Conservation (phyloP, 768 basidiomycete genomes). For the Pholiota microspora region DNA sequence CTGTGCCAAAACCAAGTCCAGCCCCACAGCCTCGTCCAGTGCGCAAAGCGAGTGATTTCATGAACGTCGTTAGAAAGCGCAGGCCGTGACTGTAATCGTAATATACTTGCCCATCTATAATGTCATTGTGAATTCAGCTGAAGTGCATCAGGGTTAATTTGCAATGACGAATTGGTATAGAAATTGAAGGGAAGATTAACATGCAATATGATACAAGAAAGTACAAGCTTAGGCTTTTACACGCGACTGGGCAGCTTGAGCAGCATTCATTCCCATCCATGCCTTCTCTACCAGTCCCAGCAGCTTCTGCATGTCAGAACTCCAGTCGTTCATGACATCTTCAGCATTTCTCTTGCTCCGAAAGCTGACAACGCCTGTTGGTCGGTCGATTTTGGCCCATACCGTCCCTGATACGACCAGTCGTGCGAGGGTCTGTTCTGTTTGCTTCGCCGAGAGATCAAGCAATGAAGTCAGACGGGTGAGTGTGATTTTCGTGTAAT, state of each 20-base stretch:
- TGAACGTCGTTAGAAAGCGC: too few species aligned
- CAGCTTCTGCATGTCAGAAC: constrained; percentile 91
- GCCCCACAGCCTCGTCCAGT: too few species aligned
- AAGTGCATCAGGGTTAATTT: neutral
- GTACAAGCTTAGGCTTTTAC: constrained; percentile 34
- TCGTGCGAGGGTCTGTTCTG: constrained; percentile 85
- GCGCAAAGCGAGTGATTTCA: neutral
- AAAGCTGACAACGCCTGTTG: constrained; percentile 87
- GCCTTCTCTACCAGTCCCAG: constrained; percentile 93
- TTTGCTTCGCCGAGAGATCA: constrained; percentile 76
- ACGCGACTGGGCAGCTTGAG: constrained; percentile 78
- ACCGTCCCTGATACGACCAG: constrained; percentile 91
- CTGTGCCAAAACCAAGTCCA: too few species aligned
- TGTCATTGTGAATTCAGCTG: neutral
- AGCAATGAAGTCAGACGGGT: constrained; percentile 81
- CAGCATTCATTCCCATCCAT: constrained; percentile 97
- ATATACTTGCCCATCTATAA: neutral
- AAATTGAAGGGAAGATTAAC: constrained; percentile 8
- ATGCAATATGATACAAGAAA: constrained; percentile 19
- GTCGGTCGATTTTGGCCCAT: constrained; percentile 93
- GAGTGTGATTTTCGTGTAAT: constrained; percentile 93
- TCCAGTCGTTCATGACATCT: constrained; percentile 98
- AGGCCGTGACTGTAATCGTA: neutral
- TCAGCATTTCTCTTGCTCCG: constrained; percentile 78
- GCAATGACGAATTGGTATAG: neutral